phyloP scores from a whole-genome alignment of 495 filamentous ascomycete genomes.

The Trichoderma parareesei region DNA sequence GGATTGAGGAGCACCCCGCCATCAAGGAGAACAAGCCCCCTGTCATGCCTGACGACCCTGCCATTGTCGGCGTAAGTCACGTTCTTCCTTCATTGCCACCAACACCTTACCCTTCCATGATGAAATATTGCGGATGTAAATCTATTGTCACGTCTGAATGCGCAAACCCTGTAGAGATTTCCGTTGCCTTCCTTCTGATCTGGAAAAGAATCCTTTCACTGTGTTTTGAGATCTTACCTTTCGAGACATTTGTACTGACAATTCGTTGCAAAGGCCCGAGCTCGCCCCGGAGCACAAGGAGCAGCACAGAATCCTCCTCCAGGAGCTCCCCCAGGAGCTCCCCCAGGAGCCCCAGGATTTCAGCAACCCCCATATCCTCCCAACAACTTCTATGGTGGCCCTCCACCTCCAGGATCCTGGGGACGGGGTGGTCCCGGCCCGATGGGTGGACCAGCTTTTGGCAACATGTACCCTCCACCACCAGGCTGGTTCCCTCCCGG shows the following conservation, averaged over 20 bases:
- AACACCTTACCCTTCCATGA: constrained; percentile 42
- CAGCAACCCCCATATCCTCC: constrained; percentile 40
- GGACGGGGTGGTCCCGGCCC: constrained; percentile 53
- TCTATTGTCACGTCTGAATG: constrained; percentile 59
- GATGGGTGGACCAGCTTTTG: constrained; percentile 32
- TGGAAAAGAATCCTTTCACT: constrained; percentile 7
- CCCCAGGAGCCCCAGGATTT: constrained; percentile 34
- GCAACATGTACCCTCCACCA: constrained; percentile 44
- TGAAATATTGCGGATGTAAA: constrained; percentile 86
- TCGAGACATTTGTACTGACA: neutral
- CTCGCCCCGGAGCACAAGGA: constrained; percentile 26
- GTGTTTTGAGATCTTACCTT: constrained; percentile 69
- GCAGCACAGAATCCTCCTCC: constrained; percentile 21
- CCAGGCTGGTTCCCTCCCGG: constrained; percentile 76
- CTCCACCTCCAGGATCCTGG: constrained; percentile 42
- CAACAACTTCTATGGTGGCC: constrained; percentile 37
- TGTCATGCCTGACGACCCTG: constrained; percentile 86
- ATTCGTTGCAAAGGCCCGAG: constrained; percentile 19
- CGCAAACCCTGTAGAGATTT: constrained; percentile 89
- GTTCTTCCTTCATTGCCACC: neutral
- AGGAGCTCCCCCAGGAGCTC: constrained; percentile 14
- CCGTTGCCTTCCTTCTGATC: constrained; percentile 99
- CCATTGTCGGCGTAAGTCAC: constrained; percentile 88
- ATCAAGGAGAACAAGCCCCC: constrained; percentile 66
- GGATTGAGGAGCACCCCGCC: constrained; percentile 67